Base-by-base conservation (phyloP, 2,329 filamentous ascomycete genomes). In the Cyphellophora europaea region DNA sequence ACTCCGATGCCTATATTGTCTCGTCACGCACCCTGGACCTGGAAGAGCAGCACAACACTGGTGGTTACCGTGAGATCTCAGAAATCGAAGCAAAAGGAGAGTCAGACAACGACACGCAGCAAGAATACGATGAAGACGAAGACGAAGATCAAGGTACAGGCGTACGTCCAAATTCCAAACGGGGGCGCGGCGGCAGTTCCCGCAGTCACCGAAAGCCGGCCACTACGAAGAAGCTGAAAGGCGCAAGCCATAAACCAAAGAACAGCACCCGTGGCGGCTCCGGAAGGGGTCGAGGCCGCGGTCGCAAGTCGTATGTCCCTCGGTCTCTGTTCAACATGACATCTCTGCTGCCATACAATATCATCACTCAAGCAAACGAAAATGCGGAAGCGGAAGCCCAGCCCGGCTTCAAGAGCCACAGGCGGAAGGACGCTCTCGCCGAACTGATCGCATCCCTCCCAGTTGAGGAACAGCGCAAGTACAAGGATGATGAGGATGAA, bases 381-480 rank as follows among this genome's bases (percentile, higher is more conserved):
- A 44, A 52, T 28, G 39, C 54, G 2, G 35, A 55, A 6, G 36
- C 35, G 16, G 49, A 51, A n/a, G 53, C 48, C 3, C 49, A 54
- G 31, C 55, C 53, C 11, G 37, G 17, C 2, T 55, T 50, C 23
- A 45, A 40, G 0, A 41, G 32, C 3, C 39, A 23, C 3, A 38
- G 36, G 4, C 41, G 56, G 28, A 54, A 52, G 29, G 27, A 47
- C 5, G 58, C 57, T n/a, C 35, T 62, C 2, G 34, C 37, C 5
- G 49, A 58, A 17, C 35, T 61, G 1, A 42, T 61, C 27, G 49
- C 48, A 1, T 52, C 36, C 31, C 51, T 60, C 8, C 53, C 57
- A 2, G 33, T 36, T 11, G 46, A 40, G 4, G 48, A 56, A n/a
- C 40, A 42, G 11, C 31, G 38, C 5, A 42, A 45, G 2, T 47